phyloP scores from a whole-genome alignment of 1,139 yeast species.

The Candida albicans region DNA sequence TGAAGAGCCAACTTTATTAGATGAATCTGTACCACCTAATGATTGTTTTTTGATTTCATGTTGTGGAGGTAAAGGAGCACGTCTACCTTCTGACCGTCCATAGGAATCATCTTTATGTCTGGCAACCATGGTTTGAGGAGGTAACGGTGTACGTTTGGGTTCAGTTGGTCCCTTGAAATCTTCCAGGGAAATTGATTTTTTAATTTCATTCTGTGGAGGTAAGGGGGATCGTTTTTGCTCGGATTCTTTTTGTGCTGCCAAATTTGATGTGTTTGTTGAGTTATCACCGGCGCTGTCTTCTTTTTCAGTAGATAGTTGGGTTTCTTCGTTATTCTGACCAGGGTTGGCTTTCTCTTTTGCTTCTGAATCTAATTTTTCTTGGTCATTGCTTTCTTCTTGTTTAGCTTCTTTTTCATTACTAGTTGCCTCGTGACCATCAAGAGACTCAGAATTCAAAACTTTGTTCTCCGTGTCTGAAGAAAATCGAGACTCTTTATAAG shows the following conservation, averaged over 20 bases:
- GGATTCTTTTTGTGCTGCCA: too few relatives aligned
- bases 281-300: too few relatives aligned
- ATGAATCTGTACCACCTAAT: too few relatives aligned
- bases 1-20: not conserved
- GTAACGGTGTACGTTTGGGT: constrained; percentile 1
- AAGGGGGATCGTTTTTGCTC: too few relatives aligned
- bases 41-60: not conserved
- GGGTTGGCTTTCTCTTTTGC: too few relatives aligned
- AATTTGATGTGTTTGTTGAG: too few relatives aligned
- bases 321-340: too few relatives aligned
- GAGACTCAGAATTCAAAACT: not conserved
- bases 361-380: not conserved
- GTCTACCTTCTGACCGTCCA: not conserved
- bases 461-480: not conserved
- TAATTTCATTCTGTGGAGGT: not conserved
- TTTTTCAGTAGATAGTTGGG: too few relatives aligned
- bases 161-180: not conserved
- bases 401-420: not conserved
- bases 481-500: not conserved
- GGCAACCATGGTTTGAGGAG: not conserved
- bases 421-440: not conserved
- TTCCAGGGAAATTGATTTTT: not conserved
- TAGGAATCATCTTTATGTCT: not conserved
- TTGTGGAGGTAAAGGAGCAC: constrained; percentile 11
- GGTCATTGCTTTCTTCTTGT: not conserved